Percentiles rank a stretch among this genome's conserved stretches.
Evolutionary conservation across 2,329 filamentous ascomycete genomes (phyloP).

Genomic region (Aspergillus pseudoviridinutans): DNA sequence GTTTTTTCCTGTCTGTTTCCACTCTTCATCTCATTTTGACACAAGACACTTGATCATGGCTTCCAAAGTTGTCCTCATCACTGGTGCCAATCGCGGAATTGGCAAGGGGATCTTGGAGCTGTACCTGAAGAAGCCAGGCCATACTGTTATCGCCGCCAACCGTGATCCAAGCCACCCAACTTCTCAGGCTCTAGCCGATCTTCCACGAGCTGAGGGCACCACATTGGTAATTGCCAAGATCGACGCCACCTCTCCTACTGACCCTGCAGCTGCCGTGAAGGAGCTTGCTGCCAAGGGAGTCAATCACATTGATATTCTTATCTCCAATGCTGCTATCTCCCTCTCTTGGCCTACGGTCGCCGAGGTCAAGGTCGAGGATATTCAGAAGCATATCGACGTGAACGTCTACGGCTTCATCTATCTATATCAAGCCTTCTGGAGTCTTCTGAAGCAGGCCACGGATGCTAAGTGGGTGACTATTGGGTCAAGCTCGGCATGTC

Average conservation of each 20-base stretch:
- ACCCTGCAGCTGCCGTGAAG: constrained; percentile 32
- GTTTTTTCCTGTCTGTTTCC: too few species aligned
- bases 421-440: constrained; percentile 13
- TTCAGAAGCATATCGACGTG: constrained; percentile 28
- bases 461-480: constrained; percentile 15
- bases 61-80: constrained; percentile 8
- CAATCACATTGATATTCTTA: constrained; percentile 46
- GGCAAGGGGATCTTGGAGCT: constrained; percentile 2
- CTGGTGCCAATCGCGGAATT: constrained; percentile 8
- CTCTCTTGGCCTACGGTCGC: constrained; percentile 12
- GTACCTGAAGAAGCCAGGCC: constrained; percentile 5
- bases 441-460: constrained; percentile 5
- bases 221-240: constrained; percentile 42
- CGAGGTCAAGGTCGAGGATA: constrained; percentile 7
- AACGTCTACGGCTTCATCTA: constrained; percentile 36
- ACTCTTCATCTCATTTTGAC: too few species aligned
- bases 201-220: constrained; percentile 36
- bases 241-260: constrained; percentile 35
- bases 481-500: constrained; percentile 9
- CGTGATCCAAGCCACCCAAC: constrained; percentile 1
- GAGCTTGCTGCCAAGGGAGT: constrained; percentile 33
- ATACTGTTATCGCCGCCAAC: constrained; percentile 6
- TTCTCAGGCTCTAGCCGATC: constrained; percentile 3
- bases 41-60: background rate
- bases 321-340: constrained; percentile 50